Conservation (phyloP, 495 filamentous ascomycete species). For the Penicillium alfredii region DNA sequence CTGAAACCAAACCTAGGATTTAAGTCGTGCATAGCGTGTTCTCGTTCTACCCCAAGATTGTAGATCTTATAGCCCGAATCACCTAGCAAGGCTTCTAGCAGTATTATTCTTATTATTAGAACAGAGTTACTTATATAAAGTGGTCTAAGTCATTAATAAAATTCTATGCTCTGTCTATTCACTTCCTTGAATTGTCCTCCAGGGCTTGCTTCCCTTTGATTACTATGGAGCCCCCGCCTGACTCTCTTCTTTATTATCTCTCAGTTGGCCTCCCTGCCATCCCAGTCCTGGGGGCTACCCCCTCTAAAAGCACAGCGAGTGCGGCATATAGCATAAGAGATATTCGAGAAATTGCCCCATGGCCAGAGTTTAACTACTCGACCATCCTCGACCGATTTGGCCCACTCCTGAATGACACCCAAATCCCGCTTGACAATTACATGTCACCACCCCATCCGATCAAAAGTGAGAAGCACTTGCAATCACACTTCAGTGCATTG, state of each 20-base stretch:
- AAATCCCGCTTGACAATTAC: neutral
- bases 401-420: neutral
- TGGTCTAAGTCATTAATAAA: no score
- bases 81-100: no score
- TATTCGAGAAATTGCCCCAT: neutral
- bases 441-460: neutral
- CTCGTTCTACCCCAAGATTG: no score
- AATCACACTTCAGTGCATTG: neutral
- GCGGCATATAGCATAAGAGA: neutral
- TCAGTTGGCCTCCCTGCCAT: neutral
- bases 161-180: no score
- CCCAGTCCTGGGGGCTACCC: neutral
- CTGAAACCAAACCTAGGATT: no score
- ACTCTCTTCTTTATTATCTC: neutral
- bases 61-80: no score
- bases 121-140: no score
- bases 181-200: no score
- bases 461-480: neutral
- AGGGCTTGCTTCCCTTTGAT: no score
- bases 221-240: no score
- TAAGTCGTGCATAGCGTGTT: no score
- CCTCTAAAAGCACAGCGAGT: neutral
- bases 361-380: neutral
- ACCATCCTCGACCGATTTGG: neutral
- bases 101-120: no score